phyloP scores from a whole-genome alignment of 2,329 filamentous ascomycete genomes.

The Colletotrichum ledebouriae region DNA sequence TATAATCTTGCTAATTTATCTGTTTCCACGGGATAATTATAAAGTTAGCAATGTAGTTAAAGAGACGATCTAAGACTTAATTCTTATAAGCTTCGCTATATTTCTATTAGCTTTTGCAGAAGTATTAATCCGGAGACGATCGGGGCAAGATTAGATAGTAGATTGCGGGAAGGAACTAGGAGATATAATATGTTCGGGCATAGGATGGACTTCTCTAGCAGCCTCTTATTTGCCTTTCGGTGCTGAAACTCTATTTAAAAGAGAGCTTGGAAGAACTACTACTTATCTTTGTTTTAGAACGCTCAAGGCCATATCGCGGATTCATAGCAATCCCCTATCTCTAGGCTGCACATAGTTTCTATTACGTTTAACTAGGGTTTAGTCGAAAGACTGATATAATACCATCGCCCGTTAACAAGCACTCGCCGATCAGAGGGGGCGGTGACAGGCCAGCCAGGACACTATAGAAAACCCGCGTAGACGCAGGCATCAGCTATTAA shows the following conservation, averaged over 20 bases:
- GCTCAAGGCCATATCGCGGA: background rate
- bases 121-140: background rate
- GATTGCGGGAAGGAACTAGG: background rate
- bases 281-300: background rate
- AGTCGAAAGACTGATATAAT: background rate
- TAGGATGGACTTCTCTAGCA: background rate
- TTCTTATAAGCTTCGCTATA: background rate
- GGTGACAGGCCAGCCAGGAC: background rate
- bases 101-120: background rate
- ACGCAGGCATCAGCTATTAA: background rate
- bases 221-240: background rate
- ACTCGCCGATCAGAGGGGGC: background rate
- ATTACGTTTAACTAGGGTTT: background rate
- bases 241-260: background rate
- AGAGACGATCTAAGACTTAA: background rate
- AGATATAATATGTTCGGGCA: background rate
- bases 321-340: background rate
- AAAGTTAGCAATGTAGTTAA: background rate
- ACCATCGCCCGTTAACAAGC: background rate
- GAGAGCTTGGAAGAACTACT: background rate
- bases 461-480: background rate
- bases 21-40: background rate
- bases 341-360: background rate
- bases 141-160: background rate
- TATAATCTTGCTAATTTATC: background rate